Evolutionary conservation across 116 monocot genomes (phyloP).

Genomic region (Papilionanthe hybrid): DNA sequence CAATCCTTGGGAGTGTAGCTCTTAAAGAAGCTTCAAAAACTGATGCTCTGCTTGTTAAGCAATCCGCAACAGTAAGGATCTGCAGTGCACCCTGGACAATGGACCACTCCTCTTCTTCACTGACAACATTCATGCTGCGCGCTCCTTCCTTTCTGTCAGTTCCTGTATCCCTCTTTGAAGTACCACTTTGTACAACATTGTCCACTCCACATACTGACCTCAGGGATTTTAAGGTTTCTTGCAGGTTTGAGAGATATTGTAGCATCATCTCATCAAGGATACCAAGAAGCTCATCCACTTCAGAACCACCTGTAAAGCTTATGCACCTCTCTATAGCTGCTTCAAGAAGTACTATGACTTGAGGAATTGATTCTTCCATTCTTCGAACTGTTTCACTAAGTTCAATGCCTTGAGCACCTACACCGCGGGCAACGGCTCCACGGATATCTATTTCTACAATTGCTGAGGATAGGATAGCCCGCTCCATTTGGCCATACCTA

Average conservation of each 20-base stretch:
- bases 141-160: constrained; percentile 52
- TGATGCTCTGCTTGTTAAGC: constrained; percentile 77
- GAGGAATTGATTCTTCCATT: constrained; percentile 97
- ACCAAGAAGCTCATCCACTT: constrained; percentile 82
- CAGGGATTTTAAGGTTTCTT: constrained; percentile 88
- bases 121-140: constrained; percentile 65
- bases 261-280: constrained; percentile 80
- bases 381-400: constrained; percentile 98
- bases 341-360: constrained; percentile 82
- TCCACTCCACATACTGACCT: constrained; percentile 80
- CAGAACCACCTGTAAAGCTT: constrained; percentile 85
- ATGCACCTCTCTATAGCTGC: constrained; percentile 96
- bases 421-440: constrained; percentile 86
- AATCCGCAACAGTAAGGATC: constrained; percentile 96
- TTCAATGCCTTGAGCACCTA: constrained; percentile 97
- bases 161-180: constrained; percentile 53
- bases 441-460: constrained; percentile 73
- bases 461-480: constrained; percentile 84
- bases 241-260: constrained; percentile 81
- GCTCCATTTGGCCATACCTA: constrained; percentile 91
- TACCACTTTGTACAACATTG: constrained; percentile 35
- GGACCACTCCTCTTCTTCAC: constrained; percentile 99
- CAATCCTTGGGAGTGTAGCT: constrained; percentile 84
- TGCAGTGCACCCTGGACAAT: constrained; percentile 96
- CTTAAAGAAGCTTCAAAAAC: constrained; percentile 98